A percentile compares a stretch with the other conserved stretches of the same genome.
Evolutionary conservation across 2,329 filamentous ascomycete genomes (phyloP).

Genomic region (Exophiala bonariae): DNA sequence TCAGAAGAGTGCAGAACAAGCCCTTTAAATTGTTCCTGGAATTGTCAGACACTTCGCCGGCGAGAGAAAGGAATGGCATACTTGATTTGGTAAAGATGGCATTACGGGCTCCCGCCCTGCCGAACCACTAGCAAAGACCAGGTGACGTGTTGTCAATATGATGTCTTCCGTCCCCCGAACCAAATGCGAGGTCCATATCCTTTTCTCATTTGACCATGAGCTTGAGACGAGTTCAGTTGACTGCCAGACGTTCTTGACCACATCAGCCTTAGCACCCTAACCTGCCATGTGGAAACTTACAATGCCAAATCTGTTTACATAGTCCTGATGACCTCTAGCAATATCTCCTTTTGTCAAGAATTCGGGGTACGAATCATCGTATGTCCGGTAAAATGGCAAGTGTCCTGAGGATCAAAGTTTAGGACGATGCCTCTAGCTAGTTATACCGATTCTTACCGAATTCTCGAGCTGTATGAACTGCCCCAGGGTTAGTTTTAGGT

Average conservation of each 20-base stretch:
- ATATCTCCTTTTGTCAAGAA: constrained; percentile 27
- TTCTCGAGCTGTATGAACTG: constrained; percentile 15
- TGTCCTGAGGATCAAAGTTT: constrained; percentile 9
- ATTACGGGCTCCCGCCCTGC: constrained; percentile 31
- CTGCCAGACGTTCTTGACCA: constrained; percentile 42
- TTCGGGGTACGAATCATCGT: constrained; percentile 22
- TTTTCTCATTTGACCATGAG: constrained; percentile 37
- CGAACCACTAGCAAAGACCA: constrained; percentile 35
- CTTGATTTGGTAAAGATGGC: constrained; percentile 28
- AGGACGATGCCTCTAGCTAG: too few relatives aligned
- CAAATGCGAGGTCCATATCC: constrained; percentile 41
- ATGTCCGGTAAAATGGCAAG: constrained; percentile 30
- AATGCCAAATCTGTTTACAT: constrained; percentile 27
- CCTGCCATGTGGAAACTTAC: not conserved
- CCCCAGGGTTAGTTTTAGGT: not conserved
- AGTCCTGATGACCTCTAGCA: constrained; percentile 16
- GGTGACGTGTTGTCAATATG: constrained; percentile 26
- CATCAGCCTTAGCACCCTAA: constrained; percentile 16
- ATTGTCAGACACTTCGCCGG: too few relatives aligned
- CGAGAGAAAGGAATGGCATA: constrained; percentile 10
- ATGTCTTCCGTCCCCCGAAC: constrained; percentile 19
- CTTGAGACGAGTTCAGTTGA: constrained; percentile 40
- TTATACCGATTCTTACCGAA: not conserved
- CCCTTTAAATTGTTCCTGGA: constrained; percentile 36
- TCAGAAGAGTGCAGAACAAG: constrained; percentile 35